Percentiles rank a stretch among this genome's conserved stretches.
phyloP scores from a whole-genome alignment of 2,329 filamentous ascomycete genomes.

The Blastomyces percursus region DNA sequence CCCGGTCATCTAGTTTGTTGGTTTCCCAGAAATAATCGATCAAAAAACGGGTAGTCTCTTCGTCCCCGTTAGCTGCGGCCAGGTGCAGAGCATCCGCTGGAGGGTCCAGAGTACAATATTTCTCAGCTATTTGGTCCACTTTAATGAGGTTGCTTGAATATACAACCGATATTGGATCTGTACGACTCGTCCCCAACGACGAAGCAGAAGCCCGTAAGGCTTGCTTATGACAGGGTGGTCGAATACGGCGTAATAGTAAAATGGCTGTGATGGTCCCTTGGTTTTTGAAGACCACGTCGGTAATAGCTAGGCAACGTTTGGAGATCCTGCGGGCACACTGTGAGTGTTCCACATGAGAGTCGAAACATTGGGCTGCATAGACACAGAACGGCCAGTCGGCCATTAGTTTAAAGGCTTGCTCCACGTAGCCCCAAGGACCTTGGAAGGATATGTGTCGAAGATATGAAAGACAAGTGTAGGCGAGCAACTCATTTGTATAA shows the following conservation, averaged over 20 bases:
- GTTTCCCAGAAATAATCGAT: not conserved
- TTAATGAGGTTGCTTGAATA: not conserved
- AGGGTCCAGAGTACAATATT: not conserved
- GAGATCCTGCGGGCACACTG: not conserved
- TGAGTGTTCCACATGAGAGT: not conserved
- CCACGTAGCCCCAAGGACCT: no score
- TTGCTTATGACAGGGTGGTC: not conserved
- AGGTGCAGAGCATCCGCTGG: not conserved
- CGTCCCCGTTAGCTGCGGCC: not conserved
- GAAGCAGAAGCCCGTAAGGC: not conserved
- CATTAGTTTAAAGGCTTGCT: not conserved
- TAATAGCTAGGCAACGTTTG: not conserved
- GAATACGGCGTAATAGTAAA: not conserved
- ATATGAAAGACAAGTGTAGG: not conserved
- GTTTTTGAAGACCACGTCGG: not conserved
- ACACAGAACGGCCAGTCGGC: not conserved
- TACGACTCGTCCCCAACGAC: no score
- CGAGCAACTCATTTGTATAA: not conserved
- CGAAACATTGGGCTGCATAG: constrained; percentile 1
- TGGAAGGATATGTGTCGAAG: not conserved
- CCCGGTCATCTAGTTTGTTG: not conserved
- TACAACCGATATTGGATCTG: not conserved
- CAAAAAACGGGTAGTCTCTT: not conserved
- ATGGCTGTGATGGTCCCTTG: not conserved
- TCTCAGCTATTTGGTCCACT: not conserved